Base-by-base conservation (phyloP, 2,329 filamentous ascomycete genomes). In the Zymoseptoria brevis region DNA sequence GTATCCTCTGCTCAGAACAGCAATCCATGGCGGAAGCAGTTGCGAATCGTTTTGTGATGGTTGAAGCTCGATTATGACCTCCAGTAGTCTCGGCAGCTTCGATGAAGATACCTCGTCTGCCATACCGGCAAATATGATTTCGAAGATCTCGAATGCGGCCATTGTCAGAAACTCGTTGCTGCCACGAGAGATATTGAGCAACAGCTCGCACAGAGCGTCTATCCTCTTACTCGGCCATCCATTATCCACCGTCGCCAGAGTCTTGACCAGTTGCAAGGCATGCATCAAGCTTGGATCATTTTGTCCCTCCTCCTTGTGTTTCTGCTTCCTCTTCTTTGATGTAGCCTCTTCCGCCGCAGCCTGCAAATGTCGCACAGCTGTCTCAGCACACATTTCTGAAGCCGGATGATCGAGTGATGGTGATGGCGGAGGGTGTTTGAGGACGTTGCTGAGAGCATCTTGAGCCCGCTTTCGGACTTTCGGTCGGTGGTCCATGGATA, bases 191-290 rank as follows among this genome's bases (percentile, higher is more conserved):
- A 97, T 96, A 66, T 86, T 86, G 66, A 99, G 83, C 59, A 99
- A 78, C 57, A 96, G 78, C 74, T 97, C 92, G 74, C 92, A 96
- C 35, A 99, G 79, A 2, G 87, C 81, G 75, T 99, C 94, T 57
- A 96, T 96, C 76, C 96, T 96, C 78, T 88, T 90, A 77, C 88
- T 96, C 0, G 94, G 94, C 94, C 94, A 99, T 55, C 94, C 94
- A 49, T 90, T 89, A 60, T 90, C 93, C 4, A 90, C 90, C 2
- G 83, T 81, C 0, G 94, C 91, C 61, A 99, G 84, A 0, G 89
- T 89, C 80, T 96, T 96, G 64, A 96, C 87, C 57, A 99, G 79
- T 70, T 99, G 93, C 62, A 99, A 79, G 2, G 92, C 88, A 72
- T 97, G 94, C 65, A 97, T 96, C 55, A 97, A 80, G 29, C 85